These are phyloP conservation scores for Plasmodium gallinaceum DNA, from an alignment of 169 alveolate species.

Conservation along the genomic window DNA sequence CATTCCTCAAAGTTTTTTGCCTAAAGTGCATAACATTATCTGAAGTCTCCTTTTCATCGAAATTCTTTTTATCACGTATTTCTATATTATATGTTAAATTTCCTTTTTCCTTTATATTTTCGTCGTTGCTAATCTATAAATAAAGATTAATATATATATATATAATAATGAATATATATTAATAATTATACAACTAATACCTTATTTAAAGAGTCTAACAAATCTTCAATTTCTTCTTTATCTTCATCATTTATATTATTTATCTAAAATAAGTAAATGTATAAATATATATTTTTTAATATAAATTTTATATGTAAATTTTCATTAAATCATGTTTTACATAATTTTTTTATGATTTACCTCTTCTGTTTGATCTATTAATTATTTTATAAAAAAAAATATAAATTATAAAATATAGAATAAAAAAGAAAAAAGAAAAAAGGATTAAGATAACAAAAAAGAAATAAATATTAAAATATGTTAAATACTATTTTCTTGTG, in stretches of 20 bases:
- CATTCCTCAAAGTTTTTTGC: constrained; percentile 55
- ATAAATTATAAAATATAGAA: background rate
- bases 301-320: background rate
- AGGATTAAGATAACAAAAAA: background rate
- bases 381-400: background rate
- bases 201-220: constrained; percentile 66
- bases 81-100: constrained; percentile 20
- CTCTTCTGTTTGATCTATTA: constrained; percentile 18
- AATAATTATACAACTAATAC: background rate
- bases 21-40: constrained; percentile 19
- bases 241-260: constrained; percentile 20
- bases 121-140: constrained; percentile 29
- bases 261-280: background rate
- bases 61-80: constrained; percentile 6
- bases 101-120: background rate
- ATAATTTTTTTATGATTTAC: background rate
- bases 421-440: constrained; percentile 6
- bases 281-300: constrained; percentile 4
- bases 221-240: constrained; percentile 49
- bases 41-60: background rate
- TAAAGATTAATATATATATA: background rate
- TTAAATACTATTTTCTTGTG: constrained; percentile 24
- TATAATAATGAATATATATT: too few relatives aligned
- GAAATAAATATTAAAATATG: background rate
- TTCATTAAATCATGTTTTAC: background rate